phyloP scores from a whole-genome alignment of 73 alveolate genomes.

The Stentor coeruleus region DNA sequence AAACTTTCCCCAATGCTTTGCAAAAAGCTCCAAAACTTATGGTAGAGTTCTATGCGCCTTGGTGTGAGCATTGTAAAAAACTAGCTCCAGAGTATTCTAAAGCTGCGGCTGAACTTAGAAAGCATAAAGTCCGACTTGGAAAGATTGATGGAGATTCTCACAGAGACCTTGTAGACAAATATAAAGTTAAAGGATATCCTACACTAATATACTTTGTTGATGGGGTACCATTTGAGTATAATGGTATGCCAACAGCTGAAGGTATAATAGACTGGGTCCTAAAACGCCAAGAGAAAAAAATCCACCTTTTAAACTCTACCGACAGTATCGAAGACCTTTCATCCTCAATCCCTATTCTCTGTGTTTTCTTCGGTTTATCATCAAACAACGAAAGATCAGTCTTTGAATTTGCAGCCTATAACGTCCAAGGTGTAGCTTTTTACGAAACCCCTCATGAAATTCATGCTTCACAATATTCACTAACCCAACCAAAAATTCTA shows the following conservation, averaged over 20 bases:
- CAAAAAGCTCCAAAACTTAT: background rate
- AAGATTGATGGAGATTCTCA: conserved; percentile 44
- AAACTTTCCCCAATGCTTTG: background rate
- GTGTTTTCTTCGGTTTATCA: background rate
- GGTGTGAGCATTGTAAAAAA: conserved; percentile 33
- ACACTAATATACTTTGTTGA: conserved; percentile 12
- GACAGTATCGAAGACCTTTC: background rate
- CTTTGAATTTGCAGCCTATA: background rate
- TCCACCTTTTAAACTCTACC: background rate
- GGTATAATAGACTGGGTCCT: background rate
- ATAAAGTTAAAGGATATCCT: conserved; percentile 47
- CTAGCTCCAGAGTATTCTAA: conserved; percentile 50
- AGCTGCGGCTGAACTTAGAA: conserved; percentile 40
- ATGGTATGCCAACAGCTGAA: background rate
- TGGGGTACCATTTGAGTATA: background rate
- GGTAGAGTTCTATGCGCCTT: conserved; percentile 45
- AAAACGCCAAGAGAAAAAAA: background rate
- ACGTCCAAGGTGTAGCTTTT: background rate
- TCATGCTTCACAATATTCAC: background rate
- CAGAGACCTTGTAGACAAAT: conserved; percentile 38
- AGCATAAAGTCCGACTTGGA: conserved; percentile 34
- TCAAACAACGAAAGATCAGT: conserved; percentile 1
- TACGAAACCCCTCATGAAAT: background rate
- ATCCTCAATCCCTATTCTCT: background rate
- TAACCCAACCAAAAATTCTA: background rate